Base-by-base conservation (phyloP, 2,329 filamentous ascomycete genomes). In the Tolypocladium album region DNA sequence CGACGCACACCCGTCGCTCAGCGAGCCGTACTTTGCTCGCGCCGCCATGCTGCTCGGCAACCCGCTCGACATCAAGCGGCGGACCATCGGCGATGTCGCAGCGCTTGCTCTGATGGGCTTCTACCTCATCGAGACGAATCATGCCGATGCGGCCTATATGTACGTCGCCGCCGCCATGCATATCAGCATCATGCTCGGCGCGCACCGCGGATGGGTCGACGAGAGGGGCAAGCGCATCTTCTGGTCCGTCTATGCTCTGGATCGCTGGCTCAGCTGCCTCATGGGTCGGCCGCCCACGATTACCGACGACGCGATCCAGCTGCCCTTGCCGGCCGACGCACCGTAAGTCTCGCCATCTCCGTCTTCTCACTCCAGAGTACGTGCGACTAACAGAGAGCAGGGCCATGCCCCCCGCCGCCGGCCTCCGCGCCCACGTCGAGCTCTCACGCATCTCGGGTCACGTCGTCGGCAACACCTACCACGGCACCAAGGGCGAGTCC, bases 171-270 rank as follows among this genome's bases (percentile, higher is more conserved):
- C 75, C 17, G 79, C 78, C 36, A 79, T 79, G 71, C 75, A 78
- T 50, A 74, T 80, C 39, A 75, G 76, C 55, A 73, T 80, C 55
- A 76, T 77, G 70, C 75, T 78, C 40, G 80, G 80, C n/a, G 71
- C 78, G 1, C 76, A 81, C 62, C 69, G 74, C 17, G 77, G 76
- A 4, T 74, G 71, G 64, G 68, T 73, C 3, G 73, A 79, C 50
- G 79, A 81, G 64, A 66, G 67, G 27, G 74, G 73, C 1, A 80
- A 77, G 63, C 70, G 79, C 42, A 70, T 78, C 7, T 81, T 82
- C 59, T 82, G 79, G 79, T 82, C 79, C 0, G 70, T 81, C 2
- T 82, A 80, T 60, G 72, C 78, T n/a, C 66, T 82, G 17, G 79
- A 82, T 62, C 72, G 78, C 55, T 81, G 71, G 68, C 63, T 81